Base-by-base conservation (phyloP, 1,284 basidiomycete genomes). In the Trichosporon coremiiforme region DNA sequence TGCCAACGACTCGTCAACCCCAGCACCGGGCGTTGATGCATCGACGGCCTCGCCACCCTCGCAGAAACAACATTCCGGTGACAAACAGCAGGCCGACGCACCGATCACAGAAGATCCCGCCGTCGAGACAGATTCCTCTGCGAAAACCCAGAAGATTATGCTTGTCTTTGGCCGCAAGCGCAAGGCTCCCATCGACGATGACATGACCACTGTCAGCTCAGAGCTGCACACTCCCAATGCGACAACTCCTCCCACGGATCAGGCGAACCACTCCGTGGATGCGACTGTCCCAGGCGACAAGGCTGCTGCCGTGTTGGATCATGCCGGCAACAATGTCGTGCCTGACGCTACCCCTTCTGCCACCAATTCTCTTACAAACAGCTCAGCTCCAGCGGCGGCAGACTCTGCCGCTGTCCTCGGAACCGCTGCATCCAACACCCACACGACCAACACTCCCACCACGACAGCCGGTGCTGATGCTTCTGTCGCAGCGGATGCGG, bases 131-230 rank as follows among this genome's bases (percentile, higher is more conserved):
- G 57, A 60, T 60, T 35, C 57, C 29, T 60, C 57, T 31, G n/a
- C 64, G 20, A 50, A 55, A 50, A 20, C 57, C 10, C 65, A 66
- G 25, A 66, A 64, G 50, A 70, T 70, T 13, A 66, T 66, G 62
- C 69, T 70, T 25, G 65, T 66, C 15, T 57, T 70, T 10, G 65
- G 60, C 29, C 69, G 69, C 62, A 70, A 70, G 13, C 65, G 69
- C 65, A 70, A 70, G 36, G 69, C 66, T n/a, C 57, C 57, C 31
- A 12, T 60, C 31, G 69, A 70, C 66, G 69, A 70, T 15, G 69
- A 70, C 10, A 65, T 41, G 25, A 66, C 65, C 2, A 67, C 65
- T 5, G 69, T 64, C 29, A 66, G 62, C 62, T 66, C 69, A 1
- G 69, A 70, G 33, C 17, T 68, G 31, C 50, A 68, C 67, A 65